Percentiles rank a stretch among this genome's conserved stretches.
Evolutionary conservation across 2,329 filamentous ascomycete genomes (phyloP).

Genomic region (Lachnellula cervina): DNA sequence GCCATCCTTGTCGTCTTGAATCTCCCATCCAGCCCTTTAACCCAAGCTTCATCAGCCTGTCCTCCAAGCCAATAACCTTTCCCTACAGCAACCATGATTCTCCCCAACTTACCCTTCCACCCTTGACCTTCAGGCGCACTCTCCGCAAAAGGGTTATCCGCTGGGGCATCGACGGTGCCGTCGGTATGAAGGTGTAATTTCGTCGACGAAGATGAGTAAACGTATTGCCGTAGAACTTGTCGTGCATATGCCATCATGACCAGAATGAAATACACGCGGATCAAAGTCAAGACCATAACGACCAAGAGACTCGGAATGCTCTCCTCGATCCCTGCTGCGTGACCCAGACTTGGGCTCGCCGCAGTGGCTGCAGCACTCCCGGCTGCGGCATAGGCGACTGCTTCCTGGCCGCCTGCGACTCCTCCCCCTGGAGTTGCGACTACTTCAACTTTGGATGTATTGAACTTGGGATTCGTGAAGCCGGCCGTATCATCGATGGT

Average conservation of each 20-base stretch:
- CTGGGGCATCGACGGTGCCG: conserved; percentile 40
- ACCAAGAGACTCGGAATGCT: conserved; percentile 73
- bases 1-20: conserved; percentile 45
- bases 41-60: conserved; percentile 61
- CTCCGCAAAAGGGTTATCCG: conserved; percentile 65
- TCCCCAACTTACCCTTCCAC: conserved; percentile 73
- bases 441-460: conserved; percentile 53
- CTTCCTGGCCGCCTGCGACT: conserved; percentile 45
- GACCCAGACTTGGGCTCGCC: conserved; percentile 48
- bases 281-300: conserved; percentile 66
- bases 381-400: conserved; percentile 41
- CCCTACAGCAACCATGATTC: conserved; percentile 69
- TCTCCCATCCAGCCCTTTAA: conserved; percentile 55
- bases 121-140: conserved; percentile 71
- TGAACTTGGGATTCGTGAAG: conserved; percentile 59
- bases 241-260: conserved; percentile 80
- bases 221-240: conserved; percentile 66
- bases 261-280: conserved; percentile 78
- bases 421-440: conserved; percentile 43
- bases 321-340: conserved; percentile 61
- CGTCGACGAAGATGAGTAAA: conserved; percentile 42
- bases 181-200: conserved; percentile 32
- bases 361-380: conserved; percentile 34
- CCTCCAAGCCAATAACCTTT: conserved; percentile 78
- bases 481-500: conserved; percentile 57